A percentile compares a stretch with the other conserved stretches of the same genome.
These are phyloP conservation scores for Phaseolus lunatus DNA, from an alignment of 306 rosid genomes.

Conservation along the genomic window DNA sequence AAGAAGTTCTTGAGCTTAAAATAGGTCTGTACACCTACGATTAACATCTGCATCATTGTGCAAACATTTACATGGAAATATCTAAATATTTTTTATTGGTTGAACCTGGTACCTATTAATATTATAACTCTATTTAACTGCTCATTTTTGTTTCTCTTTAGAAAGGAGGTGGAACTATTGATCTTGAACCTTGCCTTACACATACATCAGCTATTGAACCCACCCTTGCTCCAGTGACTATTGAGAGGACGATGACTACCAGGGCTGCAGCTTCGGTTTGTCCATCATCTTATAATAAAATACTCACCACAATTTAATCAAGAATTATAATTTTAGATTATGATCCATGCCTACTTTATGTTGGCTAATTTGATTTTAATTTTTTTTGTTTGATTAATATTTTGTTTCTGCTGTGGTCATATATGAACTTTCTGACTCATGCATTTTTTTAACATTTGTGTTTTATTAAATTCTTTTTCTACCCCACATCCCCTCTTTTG, in stretches of 20 bases:
- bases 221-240: conserved; percentile 97
- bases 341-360: conserved; percentile 11
- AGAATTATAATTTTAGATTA: background rate
- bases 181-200: conserved; percentile 98
- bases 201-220: conserved; percentile 92
- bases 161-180: conserved; percentile 97
- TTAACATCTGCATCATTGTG: conserved; percentile 3
- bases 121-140: conserved; percentile 39
- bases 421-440: conserved; percentile 19
- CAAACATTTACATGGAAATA: background rate
- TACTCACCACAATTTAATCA: conserved; percentile 19
- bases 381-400: conserved; percentile 15
- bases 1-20: conserved; percentile 26
- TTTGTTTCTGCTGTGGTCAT: background rate
- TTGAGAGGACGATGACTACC: conserved; percentile 96
- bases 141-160: conserved; percentile 48
- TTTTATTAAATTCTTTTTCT: background rate
- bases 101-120: conserved; percentile 12
- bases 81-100: background rate
- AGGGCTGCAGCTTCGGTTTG: conserved; percentile 97
- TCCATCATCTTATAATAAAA: conserved; percentile 44
- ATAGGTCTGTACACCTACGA: background rate
- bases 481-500: background rate
- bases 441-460: background rate
- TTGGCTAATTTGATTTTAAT: background rate